Conservation (phyloP, 2,329 filamentous ascomycete species). For the Westerdykella ornata region DNA sequence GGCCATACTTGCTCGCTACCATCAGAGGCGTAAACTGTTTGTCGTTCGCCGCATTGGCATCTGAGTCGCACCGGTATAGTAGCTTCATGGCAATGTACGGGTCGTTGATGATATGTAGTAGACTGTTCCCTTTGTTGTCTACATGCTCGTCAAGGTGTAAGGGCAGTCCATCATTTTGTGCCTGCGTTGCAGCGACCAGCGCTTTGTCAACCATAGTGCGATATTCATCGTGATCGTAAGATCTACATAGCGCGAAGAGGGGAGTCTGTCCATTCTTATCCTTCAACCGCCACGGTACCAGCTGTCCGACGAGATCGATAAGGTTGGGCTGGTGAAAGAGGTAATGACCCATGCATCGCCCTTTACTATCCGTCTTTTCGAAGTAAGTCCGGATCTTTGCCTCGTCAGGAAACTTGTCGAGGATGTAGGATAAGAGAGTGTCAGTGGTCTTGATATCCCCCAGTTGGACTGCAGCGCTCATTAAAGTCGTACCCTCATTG, state of each 20-base stretch:
- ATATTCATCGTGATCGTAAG: slow-evolving; percentile 88
- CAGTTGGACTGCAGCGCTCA: slow-evolving; percentile 85
- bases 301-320: slow-evolving; percentile 66
- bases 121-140: slow-evolving; percentile 85
- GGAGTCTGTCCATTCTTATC: slow-evolving; percentile 99
- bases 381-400: slow-evolving; percentile 61
- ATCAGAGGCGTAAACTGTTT: slow-evolving; percentile 92
- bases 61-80: slow-evolving; percentile 79
- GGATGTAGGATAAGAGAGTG: slow-evolving; percentile 65
- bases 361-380: slow-evolving; percentile 69
- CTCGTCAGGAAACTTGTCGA: slow-evolving; percentile 48
- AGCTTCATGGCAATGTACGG: slow-evolving; percentile 67
- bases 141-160: slow-evolving; percentile 89
- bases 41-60: slow-evolving; percentile 92
- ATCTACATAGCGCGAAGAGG: slow-evolving; percentile 87
- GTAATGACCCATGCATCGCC: slow-evolving; percentile 89
- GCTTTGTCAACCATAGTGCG: slow-evolving; percentile 79
- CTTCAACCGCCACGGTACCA: slow-evolving; percentile 81
- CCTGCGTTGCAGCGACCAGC: slow-evolving; percentile 62
- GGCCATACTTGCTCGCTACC: slow-evolving; percentile 97
- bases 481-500: slow-evolving; percentile 78
- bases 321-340: slow-evolving; percentile 83
- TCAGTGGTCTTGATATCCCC: slow-evolving; percentile 69
- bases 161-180: slow-evolving; percentile 71
- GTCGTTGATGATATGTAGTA: slow-evolving; percentile 93